These are phyloP conservation scores for Paramecium primaurelia DNA, from an alignment of 73 alveolate species.

Conservation along the genomic window DNA sequence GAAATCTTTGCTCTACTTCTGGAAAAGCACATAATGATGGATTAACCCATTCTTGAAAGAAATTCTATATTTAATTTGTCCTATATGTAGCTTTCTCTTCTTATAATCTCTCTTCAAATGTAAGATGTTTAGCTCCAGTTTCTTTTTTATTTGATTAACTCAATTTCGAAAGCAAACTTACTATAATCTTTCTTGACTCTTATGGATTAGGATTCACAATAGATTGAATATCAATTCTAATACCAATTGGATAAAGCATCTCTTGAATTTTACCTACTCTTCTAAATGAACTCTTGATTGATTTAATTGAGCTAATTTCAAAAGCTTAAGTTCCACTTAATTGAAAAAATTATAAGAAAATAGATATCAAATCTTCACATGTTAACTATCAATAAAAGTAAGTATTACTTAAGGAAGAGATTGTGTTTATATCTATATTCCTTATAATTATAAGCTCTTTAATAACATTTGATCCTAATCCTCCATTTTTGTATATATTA, in stretches of 20 bases:
- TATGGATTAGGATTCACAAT: slow-evolving; percentile 30
- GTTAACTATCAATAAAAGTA: background rate
- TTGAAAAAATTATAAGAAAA: background rate
- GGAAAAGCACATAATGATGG: background rate
- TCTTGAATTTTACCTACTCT: slow-evolving; percentile 31
- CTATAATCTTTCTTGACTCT: slow-evolving; percentile 11
- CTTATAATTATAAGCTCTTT: background rate
- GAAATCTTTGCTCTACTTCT: background rate
- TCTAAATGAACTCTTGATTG: slow-evolving; percentile 34
- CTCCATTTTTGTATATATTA: background rate
- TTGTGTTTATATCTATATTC: background rate
- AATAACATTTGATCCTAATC: background rate
- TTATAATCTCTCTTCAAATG: slow-evolving; percentile 10
- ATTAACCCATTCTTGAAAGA: slow-evolving; percentile 44
- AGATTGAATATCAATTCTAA: background rate
- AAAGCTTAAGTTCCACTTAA: background rate
- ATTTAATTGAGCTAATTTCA: slow-evolving; percentile 4
- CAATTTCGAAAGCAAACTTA: background rate
- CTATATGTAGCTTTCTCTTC: background rate
- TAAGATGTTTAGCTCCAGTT: background rate
- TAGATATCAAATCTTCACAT: background rate
- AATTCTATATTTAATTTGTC: background rate
- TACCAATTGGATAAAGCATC: background rate
- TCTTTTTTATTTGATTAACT: slow-evolving; percentile 25
- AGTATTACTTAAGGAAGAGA: background rate